These are phyloP conservation scores for Candida pseudoviswanathii DNA, from an alignment of 1,139 yeast genomes.

Conservation along the genomic window DNA sequence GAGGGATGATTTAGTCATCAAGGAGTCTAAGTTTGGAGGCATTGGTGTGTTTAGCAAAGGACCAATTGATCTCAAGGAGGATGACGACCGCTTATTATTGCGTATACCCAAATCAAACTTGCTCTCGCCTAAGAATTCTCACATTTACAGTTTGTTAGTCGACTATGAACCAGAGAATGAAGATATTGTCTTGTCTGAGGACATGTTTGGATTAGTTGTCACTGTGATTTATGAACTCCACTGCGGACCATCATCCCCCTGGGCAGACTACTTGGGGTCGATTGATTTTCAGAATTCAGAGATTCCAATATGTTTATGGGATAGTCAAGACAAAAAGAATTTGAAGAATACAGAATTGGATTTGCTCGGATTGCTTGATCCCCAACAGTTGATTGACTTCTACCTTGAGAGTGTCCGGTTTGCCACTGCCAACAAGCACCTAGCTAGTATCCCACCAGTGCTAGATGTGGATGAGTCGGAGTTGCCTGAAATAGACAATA, in stretches of 20 bases:
- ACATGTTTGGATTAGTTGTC: constrained; percentile 67
- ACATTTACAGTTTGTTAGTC: constrained; percentile 64
- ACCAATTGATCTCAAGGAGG: constrained; percentile 32
- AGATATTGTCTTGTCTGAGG: constrained; percentile 42
- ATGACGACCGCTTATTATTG: constrained; percentile 33
- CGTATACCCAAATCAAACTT: constrained; percentile 55
- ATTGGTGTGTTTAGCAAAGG: constrained; percentile 60
- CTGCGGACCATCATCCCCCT: constrained; percentile 62
- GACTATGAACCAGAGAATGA: constrained; percentile 42
- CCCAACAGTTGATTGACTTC: constrained; percentile 56
- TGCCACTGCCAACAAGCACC: constrained; percentile 34
- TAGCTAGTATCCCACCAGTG: constrained; percentile 42
- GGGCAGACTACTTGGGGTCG: constrained; percentile 66
- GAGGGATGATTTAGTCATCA: constrained; percentile 50
- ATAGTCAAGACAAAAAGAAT: constrained; percentile 43
- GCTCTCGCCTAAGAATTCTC: constrained; percentile 60
- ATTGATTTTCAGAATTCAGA: constrained; percentile 41
- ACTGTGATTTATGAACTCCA: constrained; percentile 71
- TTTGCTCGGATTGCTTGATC: constrained; percentile 61
- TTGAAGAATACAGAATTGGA: constrained; percentile 72
- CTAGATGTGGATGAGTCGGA: constrained; percentile 22
- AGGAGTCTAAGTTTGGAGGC: constrained; percentile 60
- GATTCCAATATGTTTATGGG: constrained; percentile 70
- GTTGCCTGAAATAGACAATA: constrained; percentile 5
- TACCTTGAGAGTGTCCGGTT: constrained; percentile 55